phyloP scores from a whole-genome alignment of 2,329 filamentous ascomycete species.

The Akanthomyces dipterigenus region DNA sequence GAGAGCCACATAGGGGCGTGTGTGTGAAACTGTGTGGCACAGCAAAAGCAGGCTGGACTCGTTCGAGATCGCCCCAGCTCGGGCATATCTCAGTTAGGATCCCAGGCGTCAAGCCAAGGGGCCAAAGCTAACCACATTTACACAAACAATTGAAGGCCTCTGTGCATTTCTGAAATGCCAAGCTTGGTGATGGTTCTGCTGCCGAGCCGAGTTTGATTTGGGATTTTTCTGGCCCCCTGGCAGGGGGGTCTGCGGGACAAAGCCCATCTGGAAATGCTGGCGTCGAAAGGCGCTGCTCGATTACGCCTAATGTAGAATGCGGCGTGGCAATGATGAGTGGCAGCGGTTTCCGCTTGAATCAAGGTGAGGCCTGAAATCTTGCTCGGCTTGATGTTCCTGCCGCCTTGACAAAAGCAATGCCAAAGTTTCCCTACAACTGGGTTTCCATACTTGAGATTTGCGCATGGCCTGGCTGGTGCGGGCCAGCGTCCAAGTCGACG shows the following conservation, averaged over 20 bases:
- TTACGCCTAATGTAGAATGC: not conserved
- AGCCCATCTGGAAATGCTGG: not conserved
- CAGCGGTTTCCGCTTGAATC: not conserved
- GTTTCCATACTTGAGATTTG: not conserved
- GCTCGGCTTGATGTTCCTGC: not conserved
- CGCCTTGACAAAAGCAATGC: too few species aligned
- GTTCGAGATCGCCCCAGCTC: not conserved
- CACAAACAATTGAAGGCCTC: not conserved
- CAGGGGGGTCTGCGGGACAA: not conserved
- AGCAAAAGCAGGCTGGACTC: not conserved
- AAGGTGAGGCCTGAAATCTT: not conserved
- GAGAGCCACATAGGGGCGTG: constrained; percentile 8
- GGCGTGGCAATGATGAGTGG: not conserved
- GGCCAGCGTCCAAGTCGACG: constrained; percentile 1
- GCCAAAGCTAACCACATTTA: not conserved
- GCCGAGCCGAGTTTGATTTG: not conserved
- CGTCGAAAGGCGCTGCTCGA: not conserved
- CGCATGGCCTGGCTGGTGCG: not conserved
- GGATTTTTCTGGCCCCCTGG: not conserved
- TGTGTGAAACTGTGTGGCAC: not conserved
- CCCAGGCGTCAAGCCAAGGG: not conserved
- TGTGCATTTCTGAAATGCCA: not conserved
- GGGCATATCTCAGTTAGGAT: not conserved
- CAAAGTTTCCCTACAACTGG: not conserved
- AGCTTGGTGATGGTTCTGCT: not conserved